Evolutionary conservation across 1,284 basidiomycete species (phyloP), one percentile per base, ranked within the genome.

Genomic region (Leccinum solheimii): DNA sequence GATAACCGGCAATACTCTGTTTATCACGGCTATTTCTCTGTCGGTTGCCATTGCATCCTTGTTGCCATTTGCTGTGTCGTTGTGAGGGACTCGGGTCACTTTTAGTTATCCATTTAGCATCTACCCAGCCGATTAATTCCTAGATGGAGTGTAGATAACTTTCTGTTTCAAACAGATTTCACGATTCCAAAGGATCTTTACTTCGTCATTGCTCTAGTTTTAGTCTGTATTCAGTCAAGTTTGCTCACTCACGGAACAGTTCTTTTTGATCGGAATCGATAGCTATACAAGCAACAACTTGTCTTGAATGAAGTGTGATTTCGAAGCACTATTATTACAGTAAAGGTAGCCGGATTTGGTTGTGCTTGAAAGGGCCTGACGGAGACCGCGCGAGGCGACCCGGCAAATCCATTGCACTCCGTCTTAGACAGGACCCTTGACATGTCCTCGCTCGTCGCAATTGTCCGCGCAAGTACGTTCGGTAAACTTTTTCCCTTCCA

Each of bases 361-460:
- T 34, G 45, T 38, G 40, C 50, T 48, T 8, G 3, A 19, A 21
- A 21, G 26, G 13, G 32, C 48, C 36, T 40, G 23, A 16, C 5
- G 43, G 26, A 19, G 19, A 52, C 45, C 26, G 4, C 26, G 4
- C 26, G 26, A 30, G 50, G 50, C 8, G 49, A 27, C 57, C 45
- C 38, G 3, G 16, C 21, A 50, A 54, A 38, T 52, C 11, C 21
- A 26, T 32, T 5, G 5, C 51, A 32, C 55, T 56, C 23, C 38
- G 52, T 52, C 58, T 50, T 50, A 57, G 51, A 36, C 59, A 56
- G 36, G 36, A 36, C 40, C 45, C 52, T 62, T 60, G 63, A 61
- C 67, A 85, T 86, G 83, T 73, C 83, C 68, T 88, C 86, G 30
- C 76, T 87, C 59, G 81, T 86, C 68, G 75, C 76, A 49, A 76